phyloP scores from a whole-genome alignment of 805 yeast species.

The Lachancea mirantina region DNA sequence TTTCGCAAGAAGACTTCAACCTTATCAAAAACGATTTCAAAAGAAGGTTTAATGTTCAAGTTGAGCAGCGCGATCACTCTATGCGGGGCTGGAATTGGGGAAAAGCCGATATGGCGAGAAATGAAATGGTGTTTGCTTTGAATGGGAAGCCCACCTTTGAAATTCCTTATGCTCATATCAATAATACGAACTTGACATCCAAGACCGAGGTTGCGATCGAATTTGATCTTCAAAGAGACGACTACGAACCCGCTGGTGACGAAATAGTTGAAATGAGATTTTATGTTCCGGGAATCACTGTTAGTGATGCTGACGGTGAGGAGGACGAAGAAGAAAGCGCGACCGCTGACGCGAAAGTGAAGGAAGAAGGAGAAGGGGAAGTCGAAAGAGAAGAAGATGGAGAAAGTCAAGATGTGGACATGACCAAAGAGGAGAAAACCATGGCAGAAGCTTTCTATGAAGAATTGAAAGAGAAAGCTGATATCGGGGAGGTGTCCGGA shows the following conservation, averaged over 20 bases:
- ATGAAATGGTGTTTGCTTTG: constrained; percentile 79
- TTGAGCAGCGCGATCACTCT: constrained; percentile 86
- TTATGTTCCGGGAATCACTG: constrained; percentile 81
- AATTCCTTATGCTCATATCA: constrained; percentile 71
- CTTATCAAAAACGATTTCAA: constrained; percentile 78
- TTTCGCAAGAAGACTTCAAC: constrained; percentile 75
- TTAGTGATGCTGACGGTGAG: no score
- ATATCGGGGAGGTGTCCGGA: constrained; percentile 89
- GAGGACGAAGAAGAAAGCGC: constrained; percentile 41
- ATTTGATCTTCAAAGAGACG: constrained; percentile 53
- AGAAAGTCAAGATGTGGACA: constrained; percentile 30
- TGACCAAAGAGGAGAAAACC: constrained; percentile 35
- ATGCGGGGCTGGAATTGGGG: constrained; percentile 99
- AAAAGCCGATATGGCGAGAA: constrained; percentile 80
- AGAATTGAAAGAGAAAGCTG: constrained; percentile 85
- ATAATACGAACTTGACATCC: constrained; percentile 83
- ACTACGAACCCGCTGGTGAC: constrained; percentile 72
- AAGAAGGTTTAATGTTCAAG: constrained; percentile 59
- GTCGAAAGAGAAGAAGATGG: constrained; percentile 28
- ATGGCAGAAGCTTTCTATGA: constrained; percentile 87
- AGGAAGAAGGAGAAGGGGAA: constrained; percentile 21
- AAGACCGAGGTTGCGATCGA: constrained; percentile 92
- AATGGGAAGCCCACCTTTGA: constrained; percentile 89
- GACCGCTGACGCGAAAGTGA: constrained; percentile 11
- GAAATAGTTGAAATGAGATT: constrained; percentile 92